These are phyloP conservation scores for Arthrobotrys pseudoclavata DNA, from an alignment of 2,329 filamentous ascomycete species.

Conservation along the genomic window DNA sequence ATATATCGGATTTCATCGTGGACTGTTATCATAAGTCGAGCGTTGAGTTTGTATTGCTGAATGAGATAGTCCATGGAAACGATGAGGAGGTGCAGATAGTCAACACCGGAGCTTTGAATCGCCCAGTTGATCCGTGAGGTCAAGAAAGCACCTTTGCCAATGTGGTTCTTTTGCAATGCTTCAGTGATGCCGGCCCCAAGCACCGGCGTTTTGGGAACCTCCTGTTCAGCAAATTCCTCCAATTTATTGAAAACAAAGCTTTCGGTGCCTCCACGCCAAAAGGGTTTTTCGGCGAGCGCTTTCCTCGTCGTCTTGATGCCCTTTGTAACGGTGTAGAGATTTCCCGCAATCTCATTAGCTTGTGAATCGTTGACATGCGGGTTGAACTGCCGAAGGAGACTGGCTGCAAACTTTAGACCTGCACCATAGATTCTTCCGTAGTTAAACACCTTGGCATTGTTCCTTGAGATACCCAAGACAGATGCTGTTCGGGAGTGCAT, in stretches of 20 bases:
- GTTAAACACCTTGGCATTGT: conserved; percentile 97
- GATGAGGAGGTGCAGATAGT: conserved; percentile 94
- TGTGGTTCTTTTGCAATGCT: conserved; percentile 87
- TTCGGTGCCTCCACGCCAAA: conserved; percentile 97
- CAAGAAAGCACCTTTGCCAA: conserved; percentile 91
- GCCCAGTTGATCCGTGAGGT: conserved; percentile 99
- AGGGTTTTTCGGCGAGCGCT: conserved; percentile 74
- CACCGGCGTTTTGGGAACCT: conserved; percentile 88
- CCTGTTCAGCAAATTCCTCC: conserved; percentile 97
- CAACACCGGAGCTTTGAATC: conserved; percentile 95
- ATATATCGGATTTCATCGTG: conserved; percentile 98
- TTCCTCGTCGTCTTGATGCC: conserved; percentile 78
- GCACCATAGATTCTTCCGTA: conserved; percentile 99
- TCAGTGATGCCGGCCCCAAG: conserved; percentile 96
- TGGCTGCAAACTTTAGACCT: conserved; percentile 91
- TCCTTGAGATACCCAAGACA: conserved; percentile 93
- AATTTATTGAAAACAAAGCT: conserved; percentile 98
- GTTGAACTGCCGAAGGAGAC: conserved; percentile 92
- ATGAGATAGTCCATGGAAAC: conserved; percentile 94
- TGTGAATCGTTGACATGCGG: conserved; percentile 83
- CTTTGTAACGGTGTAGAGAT: conserved; percentile 89
- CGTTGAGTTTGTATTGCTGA: conserved; percentile 84
- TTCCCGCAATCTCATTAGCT: conserved; percentile 80
- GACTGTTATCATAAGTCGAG: conserved; percentile 90
- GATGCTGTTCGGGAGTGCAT: conserved; percentile 77